A percentile compares a stretch with the other conserved stretches of the same genome.
Evolutionary conservation across 108 stramenopile genomes (phyloP).

Genomic region (Fragilariopsis cylindrus): DNA sequence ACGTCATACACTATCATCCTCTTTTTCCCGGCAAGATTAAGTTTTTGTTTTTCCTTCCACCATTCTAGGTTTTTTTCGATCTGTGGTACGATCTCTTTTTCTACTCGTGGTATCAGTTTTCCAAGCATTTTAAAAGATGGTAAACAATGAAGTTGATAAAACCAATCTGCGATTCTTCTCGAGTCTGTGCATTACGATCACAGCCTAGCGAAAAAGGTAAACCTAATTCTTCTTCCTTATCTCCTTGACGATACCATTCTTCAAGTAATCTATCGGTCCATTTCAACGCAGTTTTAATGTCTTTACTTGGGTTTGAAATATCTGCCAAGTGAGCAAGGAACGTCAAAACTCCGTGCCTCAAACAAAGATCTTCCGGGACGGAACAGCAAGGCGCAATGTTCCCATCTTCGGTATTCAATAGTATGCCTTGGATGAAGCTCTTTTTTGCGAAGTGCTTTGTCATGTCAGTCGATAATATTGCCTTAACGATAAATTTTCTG

Average conservation of each 20-base stretch:
- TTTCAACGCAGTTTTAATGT: conserved; percentile 35
- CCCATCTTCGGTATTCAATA: conserved; percentile 25
- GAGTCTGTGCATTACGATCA: conserved; percentile 50
- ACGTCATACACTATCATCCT: too few species aligned
- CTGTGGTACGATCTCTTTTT: conserved; percentile 39
- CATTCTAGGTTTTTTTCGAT: conserved; percentile 46
- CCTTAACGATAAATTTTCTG: conserved; percentile 41
- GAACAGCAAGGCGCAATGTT: conserved; percentile 19
- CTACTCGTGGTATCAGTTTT: conserved; percentile 45
- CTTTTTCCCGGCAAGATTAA: not conserved
- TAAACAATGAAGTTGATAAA: conserved; percentile 82
- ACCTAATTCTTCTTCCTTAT: conserved; percentile 56
- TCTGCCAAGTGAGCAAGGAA: conserved; percentile 73
- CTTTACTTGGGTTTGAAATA: conserved; percentile 76
- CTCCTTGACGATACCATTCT: conserved; percentile 81
- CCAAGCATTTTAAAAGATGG: conserved; percentile 64
- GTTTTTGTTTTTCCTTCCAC: conserved; percentile 32
- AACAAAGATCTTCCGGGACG: conserved; percentile 8
- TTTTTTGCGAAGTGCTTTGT: conserved; percentile 50
- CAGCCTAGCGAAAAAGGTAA: conserved; percentile 78
- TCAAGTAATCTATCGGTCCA: conserved; percentile 75
- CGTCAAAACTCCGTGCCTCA: conserved; percentile 32
- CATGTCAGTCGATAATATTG: conserved; percentile 71
- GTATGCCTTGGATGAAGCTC: conserved; percentile 35
- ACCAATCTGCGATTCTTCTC: conserved; percentile 72